Evolutionary conservation across 1,284 basidiomycete genomes (phyloP).

Genomic region (Trichosporon faecale): DNA sequence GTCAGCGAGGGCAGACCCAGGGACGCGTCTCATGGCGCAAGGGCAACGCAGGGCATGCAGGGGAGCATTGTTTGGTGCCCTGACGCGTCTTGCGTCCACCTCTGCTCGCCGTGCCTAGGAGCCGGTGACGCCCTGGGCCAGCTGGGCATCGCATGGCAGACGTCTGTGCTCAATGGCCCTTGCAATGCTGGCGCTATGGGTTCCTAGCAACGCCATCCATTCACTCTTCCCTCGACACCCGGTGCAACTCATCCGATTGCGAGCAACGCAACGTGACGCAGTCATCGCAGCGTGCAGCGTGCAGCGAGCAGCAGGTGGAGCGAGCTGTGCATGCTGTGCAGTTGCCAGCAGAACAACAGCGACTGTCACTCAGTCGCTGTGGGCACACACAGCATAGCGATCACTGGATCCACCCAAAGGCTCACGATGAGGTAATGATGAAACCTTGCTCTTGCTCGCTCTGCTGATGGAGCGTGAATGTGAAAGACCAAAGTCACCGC

Average conservation of each 20-base stretch:
- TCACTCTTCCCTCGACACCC: background rate
- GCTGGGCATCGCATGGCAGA: background rate
- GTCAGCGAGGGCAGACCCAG: background rate
- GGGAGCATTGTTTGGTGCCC: background rate
- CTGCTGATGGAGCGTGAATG: background rate
- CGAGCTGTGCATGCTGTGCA: no score
- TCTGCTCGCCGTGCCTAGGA: background rate
- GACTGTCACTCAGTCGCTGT: no score
- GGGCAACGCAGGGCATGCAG: background rate
- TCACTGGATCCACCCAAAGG: background rate
- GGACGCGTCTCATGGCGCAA: constrained; percentile 4
- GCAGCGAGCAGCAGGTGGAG: no score
- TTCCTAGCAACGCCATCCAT: background rate
- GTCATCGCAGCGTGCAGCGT: background rate
- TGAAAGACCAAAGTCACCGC: background rate
- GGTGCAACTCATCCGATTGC: background rate
- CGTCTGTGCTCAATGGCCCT: background rate
- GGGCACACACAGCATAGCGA: background rate
- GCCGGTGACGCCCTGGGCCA: background rate
- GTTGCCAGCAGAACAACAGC: no score
- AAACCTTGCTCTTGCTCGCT: background rate
- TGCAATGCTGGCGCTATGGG: background rate
- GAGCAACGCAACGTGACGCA: background rate
- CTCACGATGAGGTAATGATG: background rate
- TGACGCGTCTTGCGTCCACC: background rate